These are phyloP conservation scores for Piper longum DNA, from an alignment of 164 flowering plant species.

Conservation along the genomic window DNA sequence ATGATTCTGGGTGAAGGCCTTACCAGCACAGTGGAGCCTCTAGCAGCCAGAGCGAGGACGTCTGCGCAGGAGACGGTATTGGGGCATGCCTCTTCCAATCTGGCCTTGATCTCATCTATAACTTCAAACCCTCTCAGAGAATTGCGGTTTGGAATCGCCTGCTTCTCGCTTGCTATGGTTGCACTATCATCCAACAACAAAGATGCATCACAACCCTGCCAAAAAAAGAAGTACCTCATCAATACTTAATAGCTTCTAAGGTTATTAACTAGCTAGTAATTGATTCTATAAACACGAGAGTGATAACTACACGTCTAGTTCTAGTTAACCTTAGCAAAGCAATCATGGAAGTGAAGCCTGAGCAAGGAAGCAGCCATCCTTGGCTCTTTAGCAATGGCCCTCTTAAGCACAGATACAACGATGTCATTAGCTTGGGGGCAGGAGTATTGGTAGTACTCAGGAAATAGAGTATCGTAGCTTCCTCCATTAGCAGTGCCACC, in stretches of 20 bases:
- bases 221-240: neutral
- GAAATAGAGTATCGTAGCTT: slow-evolving; percentile 26
- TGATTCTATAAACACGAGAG: neutral
- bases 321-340: slow-evolving; percentile 76
- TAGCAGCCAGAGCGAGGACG: slow-evolving; percentile 68
- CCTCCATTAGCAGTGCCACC: slow-evolving; percentile 10
- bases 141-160: slow-evolving; percentile 55
- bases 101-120: slow-evolving; percentile 68
- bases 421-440: slow-evolving; percentile 79
- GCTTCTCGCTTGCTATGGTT: slow-evolving; percentile 49
- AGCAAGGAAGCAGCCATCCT: slow-evolving; percentile 85
- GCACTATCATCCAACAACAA: slow-evolving; percentile 49
- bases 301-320: too few species aligned
- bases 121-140: slow-evolving; percentile 74
- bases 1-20: slow-evolving; percentile 3
- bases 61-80: slow-evolving; percentile 92
- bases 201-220: slow-evolving; percentile 88
- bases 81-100: slow-evolving; percentile 65
- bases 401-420: slow-evolving; percentile 58
- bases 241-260: neutral
- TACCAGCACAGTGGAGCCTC: slow-evolving; percentile 70
- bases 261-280: neutral
- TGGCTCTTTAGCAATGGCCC: slow-evolving; percentile 51
- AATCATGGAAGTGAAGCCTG: slow-evolving; percentile 93
- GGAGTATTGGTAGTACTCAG: slow-evolving; percentile 46